Base-by-base conservation (phyloP, 768 basidiomycete genomes). In the Tylopilus balloui region DNA sequence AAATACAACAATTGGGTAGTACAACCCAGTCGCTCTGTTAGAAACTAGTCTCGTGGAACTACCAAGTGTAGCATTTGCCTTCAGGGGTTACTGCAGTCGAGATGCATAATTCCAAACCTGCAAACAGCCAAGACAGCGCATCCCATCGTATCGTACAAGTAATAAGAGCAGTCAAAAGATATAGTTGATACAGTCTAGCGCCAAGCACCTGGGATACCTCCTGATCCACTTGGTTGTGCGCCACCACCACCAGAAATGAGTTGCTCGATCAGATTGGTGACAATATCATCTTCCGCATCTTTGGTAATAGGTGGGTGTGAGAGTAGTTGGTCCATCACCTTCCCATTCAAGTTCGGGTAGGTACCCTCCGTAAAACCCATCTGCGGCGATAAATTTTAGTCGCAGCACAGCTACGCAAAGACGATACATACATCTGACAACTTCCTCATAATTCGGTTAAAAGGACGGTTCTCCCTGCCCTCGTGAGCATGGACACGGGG, bases 281-380 rank as follows among this genome's bases (percentile, higher is more conserved):
- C 79, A 45, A 86, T 77, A 47, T 83, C 77, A 55, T 85, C 83
- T 61, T 86, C 84, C 1, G 64, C 65, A 10, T 84, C 83, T 55
- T 78, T 81, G 21, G 69, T 71, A 10, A 76, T 54, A n/a, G 60
- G 54, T 17, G 67, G 52, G 50, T 68, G 69, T n/a, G 51, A 48
- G 11, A 74, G 75, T 50, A 86, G 54, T 55, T 78, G 74, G 15
- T 71, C 65, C 60, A 71, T 73, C 54, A 87, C 75, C 60, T 74
- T 80, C 1, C 62, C 65, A 5, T 69, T 67, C 51, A 86, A 65
- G 21, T 70, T 71, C 31, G 84, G 80, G 63, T 83, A 74, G 15
- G 74, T 71, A 40, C 69, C 69, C 47, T 80, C 73, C 11, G 79
- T 81, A 55, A 88, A 86, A n/a, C 86, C 86, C 86, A 88, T 87